These are phyloP conservation scores for Obba rivulosa DNA, from an alignment of 768 basidiomycete genomes.

Conservation along the genomic window DNA sequence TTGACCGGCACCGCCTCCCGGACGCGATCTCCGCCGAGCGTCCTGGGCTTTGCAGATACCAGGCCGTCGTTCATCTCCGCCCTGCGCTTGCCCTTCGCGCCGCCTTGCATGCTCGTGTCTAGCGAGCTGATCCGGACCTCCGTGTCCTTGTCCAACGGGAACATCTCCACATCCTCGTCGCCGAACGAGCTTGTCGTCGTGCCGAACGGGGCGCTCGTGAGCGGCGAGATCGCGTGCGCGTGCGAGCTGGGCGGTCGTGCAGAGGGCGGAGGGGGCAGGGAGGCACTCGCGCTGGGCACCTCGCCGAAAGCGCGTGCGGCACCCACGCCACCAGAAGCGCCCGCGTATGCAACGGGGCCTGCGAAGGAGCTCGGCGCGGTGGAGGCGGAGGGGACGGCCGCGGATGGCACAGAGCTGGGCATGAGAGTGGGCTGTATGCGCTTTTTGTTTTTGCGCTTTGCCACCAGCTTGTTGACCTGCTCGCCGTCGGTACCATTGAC, in stretches of 20 bases:
- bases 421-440: constrained; percentile 47
- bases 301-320: constrained; percentile 9
- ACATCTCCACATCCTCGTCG: constrained; percentile 34
- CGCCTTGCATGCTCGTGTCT: constrained; percentile 24
- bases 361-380: constrained; percentile 10
- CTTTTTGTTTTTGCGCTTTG: constrained; percentile 68
- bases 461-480: constrained; percentile 66
- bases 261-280: constrained; percentile 3
- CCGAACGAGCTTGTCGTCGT: constrained; percentile 6
- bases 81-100: constrained; percentile 47
- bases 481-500: constrained; percentile 34
- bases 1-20: constrained; percentile 46
- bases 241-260: background rate
- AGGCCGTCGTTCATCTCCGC: constrained; percentile 36
- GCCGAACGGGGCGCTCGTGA: constrained; percentile 10
- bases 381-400: constrained; percentile 31
- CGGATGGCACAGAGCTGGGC: constrained; percentile 15
- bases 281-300: too few species aligned
- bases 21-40: constrained; percentile 64
- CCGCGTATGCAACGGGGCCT: background rate
- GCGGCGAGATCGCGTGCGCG: constrained; percentile 10
- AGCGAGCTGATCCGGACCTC: constrained; percentile 43
- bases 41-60: constrained; percentile 35
- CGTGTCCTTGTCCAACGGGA: constrained; percentile 48
- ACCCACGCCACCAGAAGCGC: constrained; percentile 2